These are phyloP conservation scores for Triticum monococcum DNA, from an alignment of 176 grass and related monocot genomes.

Conservation along the genomic window DNA sequence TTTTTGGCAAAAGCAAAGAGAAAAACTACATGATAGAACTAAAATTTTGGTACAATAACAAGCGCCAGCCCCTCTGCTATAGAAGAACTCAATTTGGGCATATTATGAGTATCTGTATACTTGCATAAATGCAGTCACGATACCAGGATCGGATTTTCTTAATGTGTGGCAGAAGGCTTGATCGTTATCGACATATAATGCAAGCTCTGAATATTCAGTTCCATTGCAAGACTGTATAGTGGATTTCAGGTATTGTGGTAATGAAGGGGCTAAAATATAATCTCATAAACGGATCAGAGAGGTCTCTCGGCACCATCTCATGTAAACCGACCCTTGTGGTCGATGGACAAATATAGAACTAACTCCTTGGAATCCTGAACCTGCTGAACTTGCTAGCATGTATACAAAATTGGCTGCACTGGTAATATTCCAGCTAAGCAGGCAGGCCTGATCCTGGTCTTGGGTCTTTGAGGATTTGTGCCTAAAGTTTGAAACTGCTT, in stretches of 20 bases:
- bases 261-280: not conserved
- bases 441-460: too few species aligned
- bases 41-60: not conserved
- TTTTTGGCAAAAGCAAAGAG: not conserved
- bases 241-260: not conserved
- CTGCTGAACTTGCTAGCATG: too few species aligned
- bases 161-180: not conserved
- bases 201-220: not conserved
- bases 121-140: too few species aligned
- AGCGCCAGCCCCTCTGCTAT: not conserved
- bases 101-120: not conserved
- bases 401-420: too few species aligned
- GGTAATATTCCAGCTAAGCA: too few species aligned
- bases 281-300: not conserved
- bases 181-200: not conserved
- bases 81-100: not conserved
- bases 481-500: too few species aligned
- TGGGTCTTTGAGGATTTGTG: too few species aligned
- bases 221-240: not conserved
- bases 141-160: not conserved
- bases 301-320: not conserved
- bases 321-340: too few species aligned
- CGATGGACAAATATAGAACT: not conserved
- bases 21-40: not conserved
- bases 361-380: too few species aligned